Conservation (phyloP, 2,329 filamentous ascomycete species). For the Colletotrichum chrysophilum region DNA sequence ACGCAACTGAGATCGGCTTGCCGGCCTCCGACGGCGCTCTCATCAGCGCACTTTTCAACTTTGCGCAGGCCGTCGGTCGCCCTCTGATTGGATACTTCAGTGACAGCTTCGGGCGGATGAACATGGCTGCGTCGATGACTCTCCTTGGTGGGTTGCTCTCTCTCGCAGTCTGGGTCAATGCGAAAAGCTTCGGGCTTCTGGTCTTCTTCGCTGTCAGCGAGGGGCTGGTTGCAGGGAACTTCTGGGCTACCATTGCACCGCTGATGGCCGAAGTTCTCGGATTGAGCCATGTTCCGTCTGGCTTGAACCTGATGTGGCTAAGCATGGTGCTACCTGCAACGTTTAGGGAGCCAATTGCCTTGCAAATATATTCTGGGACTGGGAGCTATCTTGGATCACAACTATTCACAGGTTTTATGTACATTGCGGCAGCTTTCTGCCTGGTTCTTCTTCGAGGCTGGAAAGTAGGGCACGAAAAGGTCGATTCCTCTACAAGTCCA, state of each 20-base stretch:
- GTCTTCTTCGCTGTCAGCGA: neutral
- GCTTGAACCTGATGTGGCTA: neutral
- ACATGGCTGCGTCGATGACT: neutral
- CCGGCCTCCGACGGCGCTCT: neutral
- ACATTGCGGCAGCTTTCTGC: conserved; percentile 26
- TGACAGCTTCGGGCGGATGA: neutral
- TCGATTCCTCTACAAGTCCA: neutral
- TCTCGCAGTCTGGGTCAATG: neutral
- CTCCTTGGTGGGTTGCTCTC: neutral
- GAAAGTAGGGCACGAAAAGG: neutral
- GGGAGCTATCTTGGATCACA: neutral
- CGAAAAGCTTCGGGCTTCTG: neutral
- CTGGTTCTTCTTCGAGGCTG: conserved; percentile 2
- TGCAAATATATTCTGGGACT: neutral
- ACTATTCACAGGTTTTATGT: neutral
- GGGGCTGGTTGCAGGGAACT: neutral
- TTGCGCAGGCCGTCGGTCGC: neutral
- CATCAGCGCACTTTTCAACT: neutral
- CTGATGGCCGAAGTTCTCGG: neutral
- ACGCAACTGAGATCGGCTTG: neutral
- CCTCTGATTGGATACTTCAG: neutral
- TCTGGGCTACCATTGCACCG: neutral
- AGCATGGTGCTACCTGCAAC: neutral
- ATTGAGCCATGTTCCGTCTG: neutral
- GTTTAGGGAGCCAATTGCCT: neutral